A percentile compares a stretch with the other conserved stretches of the same genome.
These are phyloP conservation scores for Heliocybe sulcata DNA, from an alignment of 1,284 basidiomycete genomes.

Conservation along the genomic window DNA sequence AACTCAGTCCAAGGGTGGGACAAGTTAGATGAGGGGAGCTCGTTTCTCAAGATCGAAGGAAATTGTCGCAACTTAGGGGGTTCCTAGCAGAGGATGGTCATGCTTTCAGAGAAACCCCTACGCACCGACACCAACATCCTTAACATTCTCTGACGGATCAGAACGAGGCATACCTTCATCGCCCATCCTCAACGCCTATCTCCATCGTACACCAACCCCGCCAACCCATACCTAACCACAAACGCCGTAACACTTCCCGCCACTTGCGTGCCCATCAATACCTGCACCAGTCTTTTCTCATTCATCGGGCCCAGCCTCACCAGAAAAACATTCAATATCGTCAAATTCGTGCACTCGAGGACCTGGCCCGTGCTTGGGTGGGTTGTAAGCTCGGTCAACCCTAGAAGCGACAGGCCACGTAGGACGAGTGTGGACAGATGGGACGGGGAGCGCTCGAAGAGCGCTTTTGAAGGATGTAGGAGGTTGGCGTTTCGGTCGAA, in stretches of 20 bases:
- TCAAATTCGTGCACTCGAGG: slow-evolving; percentile 75
- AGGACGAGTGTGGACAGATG: slow-evolving; percentile 48
- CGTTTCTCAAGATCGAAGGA: too few relatives aligned
- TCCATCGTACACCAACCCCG: slow-evolving; percentile 83
- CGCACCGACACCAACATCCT: too few relatives aligned
- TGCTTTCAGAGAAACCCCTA: too few relatives aligned
- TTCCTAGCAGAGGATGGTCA: too few relatives aligned
- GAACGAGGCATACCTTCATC: too few relatives aligned
- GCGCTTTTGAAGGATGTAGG: slow-evolving; percentile 66
- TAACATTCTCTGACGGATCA: too few relatives aligned
- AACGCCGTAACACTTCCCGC: slow-evolving; percentile 76
- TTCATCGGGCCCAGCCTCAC: slow-evolving; percentile 74
- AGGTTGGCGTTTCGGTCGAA: slow-evolving; percentile 68
- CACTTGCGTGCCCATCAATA: slow-evolving; percentile 71
- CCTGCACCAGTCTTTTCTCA: slow-evolving; percentile 69
- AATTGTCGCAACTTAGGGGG: too few relatives aligned
- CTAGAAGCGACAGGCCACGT: slow-evolving; percentile 47
- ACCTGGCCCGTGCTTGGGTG: slow-evolving; percentile 51
- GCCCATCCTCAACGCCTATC: slow-evolving; percentile 54
- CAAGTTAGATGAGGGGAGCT: too few relatives aligned
- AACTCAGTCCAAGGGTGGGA: too few relatives aligned
- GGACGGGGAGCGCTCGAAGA: slow-evolving; percentile 53
- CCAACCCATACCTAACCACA: slow-evolving; percentile 79
- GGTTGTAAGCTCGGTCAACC: slow-evolving; percentile 60
- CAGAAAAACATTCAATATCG: slow-evolving; percentile 81